A percentile compares a stretch with the other conserved stretches of the same genome.
Evolutionary conservation across 305 asterid genomes (phyloP).

Genomic region (Solanum hybrid): DNA sequence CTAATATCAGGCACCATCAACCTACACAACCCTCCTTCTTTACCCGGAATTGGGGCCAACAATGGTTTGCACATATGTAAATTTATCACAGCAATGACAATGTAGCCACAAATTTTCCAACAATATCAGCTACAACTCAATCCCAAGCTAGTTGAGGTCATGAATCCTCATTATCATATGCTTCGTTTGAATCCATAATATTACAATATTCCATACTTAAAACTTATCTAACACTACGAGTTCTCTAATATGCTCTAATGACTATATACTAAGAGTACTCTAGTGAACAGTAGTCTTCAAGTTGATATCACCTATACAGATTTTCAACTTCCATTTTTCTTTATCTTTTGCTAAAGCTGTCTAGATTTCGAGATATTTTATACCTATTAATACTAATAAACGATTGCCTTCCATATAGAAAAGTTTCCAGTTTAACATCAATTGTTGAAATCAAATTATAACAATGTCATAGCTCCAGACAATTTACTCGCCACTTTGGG

Average conservation of each 20-base stretch:
- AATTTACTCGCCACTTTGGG: neutral
- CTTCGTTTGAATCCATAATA: neutral
- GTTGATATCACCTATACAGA: neutral
- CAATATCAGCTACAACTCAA: neutral
- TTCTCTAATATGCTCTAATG: neutral
- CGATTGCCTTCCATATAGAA: neutral
- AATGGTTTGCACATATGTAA: neutral
- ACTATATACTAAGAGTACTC: neutral
- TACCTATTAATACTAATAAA: neutral
- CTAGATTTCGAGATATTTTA: neutral
- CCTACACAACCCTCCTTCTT: neutral
- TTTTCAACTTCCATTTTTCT: neutral
- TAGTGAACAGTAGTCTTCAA: neutral
- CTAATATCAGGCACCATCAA: neutral
- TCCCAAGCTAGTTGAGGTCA: neutral
- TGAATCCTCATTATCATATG: neutral
- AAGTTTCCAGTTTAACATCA: neutral
- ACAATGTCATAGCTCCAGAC: neutral
- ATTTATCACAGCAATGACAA: neutral
- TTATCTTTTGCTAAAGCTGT: neutral
- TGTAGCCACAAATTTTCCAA: neutral
- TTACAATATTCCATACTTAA: neutral
- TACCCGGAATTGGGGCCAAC: neutral
- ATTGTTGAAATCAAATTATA: neutral
- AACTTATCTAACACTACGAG: neutral